These are phyloP conservation scores for Colletotrichum zoysiae DNA, from an alignment of 2,329 filamentous ascomycete genomes.

Conservation along the genomic window DNA sequence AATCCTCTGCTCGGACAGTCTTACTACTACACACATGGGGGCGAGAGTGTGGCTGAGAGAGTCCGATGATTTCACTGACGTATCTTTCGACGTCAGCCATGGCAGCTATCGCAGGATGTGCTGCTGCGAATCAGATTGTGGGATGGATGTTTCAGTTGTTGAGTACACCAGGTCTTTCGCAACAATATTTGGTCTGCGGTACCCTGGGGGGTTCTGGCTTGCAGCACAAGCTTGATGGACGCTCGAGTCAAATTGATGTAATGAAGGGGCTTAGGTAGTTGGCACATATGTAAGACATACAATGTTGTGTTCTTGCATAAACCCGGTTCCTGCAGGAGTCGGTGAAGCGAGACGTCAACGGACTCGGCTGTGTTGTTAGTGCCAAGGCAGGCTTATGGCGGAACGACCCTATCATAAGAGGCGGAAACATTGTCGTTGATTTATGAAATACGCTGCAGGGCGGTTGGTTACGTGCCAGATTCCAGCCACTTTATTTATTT, in stretches of 20 bases:
- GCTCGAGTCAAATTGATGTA: conserved; percentile 31
- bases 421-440: conserved; percentile 10
- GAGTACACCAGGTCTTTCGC: neutral
- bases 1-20: conserved; percentile 3
- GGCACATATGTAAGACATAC: conserved; percentile 1
- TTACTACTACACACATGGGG: neutral
- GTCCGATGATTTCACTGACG: neutral
- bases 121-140: neutral
- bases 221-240: conserved; percentile 27
- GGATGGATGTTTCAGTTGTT: conserved; percentile 15
- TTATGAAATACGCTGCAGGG: conserved; percentile 1
- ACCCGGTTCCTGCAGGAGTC: conserved; percentile 40
- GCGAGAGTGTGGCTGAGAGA: neutral
- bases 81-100: neutral
- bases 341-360: conserved; percentile 15
- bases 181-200: conserved; percentile 13
- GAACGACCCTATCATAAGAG: conserved; percentile 10
- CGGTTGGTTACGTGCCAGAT: neutral
- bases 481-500: neutral
- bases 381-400: neutral
- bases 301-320: conserved; percentile 20
- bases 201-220: conserved; percentile 3
- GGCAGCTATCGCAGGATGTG: neutral
- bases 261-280: conserved; percentile 6
- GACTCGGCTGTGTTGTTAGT: conserved; percentile 26